Evolutionary conservation across 2,329 filamentous ascomycete species (phyloP), one percentile per base, ranked within the genome.

Genomic region (Diaporthe sp.): DNA sequence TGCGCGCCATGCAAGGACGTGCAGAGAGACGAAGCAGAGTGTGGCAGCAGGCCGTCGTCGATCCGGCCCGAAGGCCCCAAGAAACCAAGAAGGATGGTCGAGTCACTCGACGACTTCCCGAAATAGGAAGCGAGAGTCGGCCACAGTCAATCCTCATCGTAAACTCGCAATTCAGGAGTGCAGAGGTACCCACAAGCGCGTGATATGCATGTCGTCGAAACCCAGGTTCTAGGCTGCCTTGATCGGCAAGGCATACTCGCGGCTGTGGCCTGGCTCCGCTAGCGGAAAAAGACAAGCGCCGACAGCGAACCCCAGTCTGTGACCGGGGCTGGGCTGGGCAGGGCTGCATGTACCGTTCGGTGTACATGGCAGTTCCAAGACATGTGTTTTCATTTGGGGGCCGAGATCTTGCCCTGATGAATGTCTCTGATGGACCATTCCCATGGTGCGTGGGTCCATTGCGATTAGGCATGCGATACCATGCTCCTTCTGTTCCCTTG

Each of bases 171-270:
- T 70, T 42, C 34, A 70, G 65, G 65, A 70, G 25, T 28, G 49
- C 65, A 70, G 65, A 70, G 65, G 34, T 55, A 34, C 49, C 49
- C 65, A 55, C 65, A 55, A 70, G 47, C 65, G n/a, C 65, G 49
- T 49, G 65, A 42, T 22, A 55, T 37, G 37, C 25, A 73, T 73
- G 58, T 65, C 58, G 71, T 73, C 71, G 28, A 70, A 70, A 17
- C 47, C 10, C 49, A 25, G 22, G n/a, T 47, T 57, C 71, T 65
- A 73, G 71, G 71, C 71, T 73, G 31, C 71, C 71, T 47, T 65
- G 71, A 57, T 73, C 61, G 58, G 58, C 71, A 73, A 73, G 71
- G 71, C 71, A 73, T 73, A 65, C 49, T 63, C 31, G n/a, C 71
- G 71, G 71, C 71, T 72, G 57, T 63, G 57, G 57, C 71, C 65